Evolutionary conservation across 2,329 filamentous ascomycete species (phyloP), one percentile per base, ranked within the genome.

Genomic region (Nemania diffusa): DNA sequence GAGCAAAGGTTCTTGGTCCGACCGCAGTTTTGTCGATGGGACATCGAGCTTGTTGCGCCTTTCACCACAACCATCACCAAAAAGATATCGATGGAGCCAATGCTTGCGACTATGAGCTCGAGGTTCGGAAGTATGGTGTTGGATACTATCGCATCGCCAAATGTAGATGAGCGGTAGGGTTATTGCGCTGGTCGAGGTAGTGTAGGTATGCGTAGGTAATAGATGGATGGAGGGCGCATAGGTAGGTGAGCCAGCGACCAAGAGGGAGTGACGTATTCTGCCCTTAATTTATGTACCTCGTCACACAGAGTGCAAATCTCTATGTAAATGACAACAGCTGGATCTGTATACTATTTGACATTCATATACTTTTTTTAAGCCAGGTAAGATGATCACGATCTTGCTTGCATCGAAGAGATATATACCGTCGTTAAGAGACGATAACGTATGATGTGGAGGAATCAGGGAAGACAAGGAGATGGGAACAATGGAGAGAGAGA

Each of bases 211-310:
- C 9, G 22, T 26, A 48, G 20, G n/a, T 8, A 11, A 13, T 44
- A 44, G 40, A 17, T 22, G n/a, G 40, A n/a, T 50, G 17, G 46
- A 17, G 9, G 57, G 22, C 32, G 27, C 52, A 53, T 40, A 24
- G 55, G 32, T 40, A 29, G 55, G 32, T 53, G 29, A 55, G 26
- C 1, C 48, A 26, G 13, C 37, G 34, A 15, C 22, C 1, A 32
- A 37, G 29, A 48, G 50, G 20, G 50, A 57, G 65, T 67, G 60
- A 67, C 64, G 64, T 67, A 67, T 67, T 67, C 27, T 29, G 53
- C 8, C 46, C 9, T 32, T 32, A 17, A 40, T 48, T 50, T n/a
- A 24, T 34, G 11, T 56, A 34, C 11, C 15, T 15, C 11, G 27
- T 26, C 11, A 48, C 34, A 40, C 22, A 17, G 48, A 32, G 15